phyloP scores from a whole-genome alignment of 2,329 filamentous ascomycete species.

The Aspergillus hiratsukae region DNA sequence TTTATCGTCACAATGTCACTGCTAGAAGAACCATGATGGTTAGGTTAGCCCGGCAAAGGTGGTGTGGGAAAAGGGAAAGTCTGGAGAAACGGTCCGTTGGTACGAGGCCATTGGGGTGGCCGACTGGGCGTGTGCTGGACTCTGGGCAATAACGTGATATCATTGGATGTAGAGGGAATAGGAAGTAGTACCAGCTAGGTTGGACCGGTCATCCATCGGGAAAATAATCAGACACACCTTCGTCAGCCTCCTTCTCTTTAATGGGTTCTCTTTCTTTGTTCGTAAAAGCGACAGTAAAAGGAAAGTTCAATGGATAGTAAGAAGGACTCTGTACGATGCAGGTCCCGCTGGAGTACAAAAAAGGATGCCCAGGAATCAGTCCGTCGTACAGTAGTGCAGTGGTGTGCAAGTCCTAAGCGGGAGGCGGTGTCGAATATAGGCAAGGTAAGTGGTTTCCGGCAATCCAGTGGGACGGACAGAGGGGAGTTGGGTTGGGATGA shows the following conservation, averaged over 20 bases:
- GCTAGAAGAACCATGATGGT: slow-evolving; percentile 11
- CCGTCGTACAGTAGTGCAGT: neutral
- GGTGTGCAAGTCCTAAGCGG: neutral
- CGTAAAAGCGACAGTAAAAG: neutral
- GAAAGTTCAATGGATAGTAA: neutral
- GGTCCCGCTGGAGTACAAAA: neutral
- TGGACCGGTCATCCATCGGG: neutral
- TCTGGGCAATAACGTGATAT: slow-evolving; percentile 21
- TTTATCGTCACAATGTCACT: slow-evolving; percentile 16
- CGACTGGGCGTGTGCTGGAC: neutral
- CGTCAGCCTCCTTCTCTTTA: slow-evolving; percentile 16
- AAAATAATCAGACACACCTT: slow-evolving; percentile 19
- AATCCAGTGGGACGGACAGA: neutral
- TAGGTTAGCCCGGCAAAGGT: slow-evolving; percentile 10
- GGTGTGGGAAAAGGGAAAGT: slow-evolving; percentile 13
- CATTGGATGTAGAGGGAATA: slow-evolving; percentile 17
- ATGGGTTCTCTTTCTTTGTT: neutral
- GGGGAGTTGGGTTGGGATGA: neutral
- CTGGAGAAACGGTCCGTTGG: slow-evolving; percentile 11
- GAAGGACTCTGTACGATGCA: neutral
- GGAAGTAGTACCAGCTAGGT: neutral
- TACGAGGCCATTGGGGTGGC: slow-evolving; percentile 3
- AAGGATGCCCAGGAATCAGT: neutral
- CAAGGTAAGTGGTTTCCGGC: neutral
- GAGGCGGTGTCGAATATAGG: neutral